Evolutionary conservation across 805 yeast species (phyloP), one percentile per base, ranked within the genome.

Genomic region (Peterozyma xylosa): DNA sequence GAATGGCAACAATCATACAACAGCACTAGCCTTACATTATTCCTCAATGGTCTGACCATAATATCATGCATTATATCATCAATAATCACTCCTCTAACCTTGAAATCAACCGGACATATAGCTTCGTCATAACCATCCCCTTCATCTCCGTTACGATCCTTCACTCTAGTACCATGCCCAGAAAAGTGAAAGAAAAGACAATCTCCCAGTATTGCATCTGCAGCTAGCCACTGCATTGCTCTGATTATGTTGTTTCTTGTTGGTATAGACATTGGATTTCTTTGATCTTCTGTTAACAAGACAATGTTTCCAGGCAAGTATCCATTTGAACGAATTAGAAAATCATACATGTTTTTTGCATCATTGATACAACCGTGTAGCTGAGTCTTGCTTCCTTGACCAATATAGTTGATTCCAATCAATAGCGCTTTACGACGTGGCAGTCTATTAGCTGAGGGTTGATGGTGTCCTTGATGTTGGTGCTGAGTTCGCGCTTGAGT

Each of bases 1-100:
- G 91, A 83, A 58, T 87, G 96, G 59, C 96, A 87, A 11, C 88
- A 81, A 62, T 87, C 96, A 53, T 82, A 86, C 46, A 86, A 64
- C 0, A 90, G 89, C 3, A 95, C 86, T 43, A 87, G 66, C 47
- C 90, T 72, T 38, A 82, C 82, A 38, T 95, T 95, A 1, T 80
- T 72, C 11, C 76, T 82, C 50, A 87, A 67, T 1, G 88, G 77
- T 48, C 64, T 67, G 21, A 87, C 95, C 75, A 87, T 62, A 35
- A 80, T 70, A 41, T 71, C 80, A 58, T 86, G 91, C 70, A 87
- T 69, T 13, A 71, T 71, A 60, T 86, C 95, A 59, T 86, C 96
- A 13, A 78, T 71, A 45, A 86, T 72, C 36, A 77, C 78, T 2
- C 95, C 95, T 3, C 71, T 68, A 6, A 59, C 60, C 60, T 83